These are phyloP conservation scores for Syncephalastrum monosporum DNA, from an alignment of 371 early-diverging fungal genomes.

Conservation along the genomic window DNA sequence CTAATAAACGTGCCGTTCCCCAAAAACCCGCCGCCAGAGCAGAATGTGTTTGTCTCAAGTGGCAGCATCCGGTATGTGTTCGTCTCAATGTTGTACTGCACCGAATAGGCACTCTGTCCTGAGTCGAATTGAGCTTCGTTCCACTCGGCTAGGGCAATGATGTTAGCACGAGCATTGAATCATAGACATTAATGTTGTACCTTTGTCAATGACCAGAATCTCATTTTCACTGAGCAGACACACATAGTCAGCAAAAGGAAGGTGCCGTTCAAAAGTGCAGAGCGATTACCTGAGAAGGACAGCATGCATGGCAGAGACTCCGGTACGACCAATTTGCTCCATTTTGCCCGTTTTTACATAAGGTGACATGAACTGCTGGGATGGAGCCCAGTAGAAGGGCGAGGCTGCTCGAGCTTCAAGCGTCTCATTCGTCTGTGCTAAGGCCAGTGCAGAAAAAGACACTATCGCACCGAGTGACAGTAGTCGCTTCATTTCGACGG, in stretches of 20 bases:
- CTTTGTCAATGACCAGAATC: slow-evolving; percentile 48
- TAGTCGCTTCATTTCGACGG: too few species aligned
- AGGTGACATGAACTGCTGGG: slow-evolving; percentile 37
- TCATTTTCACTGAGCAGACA: slow-evolving; percentile 35
- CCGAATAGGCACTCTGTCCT: slow-evolving; percentile 50
- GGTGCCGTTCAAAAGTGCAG: too few species aligned
- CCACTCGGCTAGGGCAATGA: slow-evolving; percentile 32
- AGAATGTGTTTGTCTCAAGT: slow-evolving; percentile 62
- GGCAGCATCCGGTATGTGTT: slow-evolving; percentile 43
- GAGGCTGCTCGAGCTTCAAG: not conserved
- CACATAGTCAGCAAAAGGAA: not conserved
- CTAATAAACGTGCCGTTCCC: slow-evolving; percentile 59
- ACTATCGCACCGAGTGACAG: too few species aligned
- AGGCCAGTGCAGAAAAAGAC: too few species aligned
- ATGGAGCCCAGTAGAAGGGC: slow-evolving; percentile 39
- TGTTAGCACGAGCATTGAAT: not conserved
- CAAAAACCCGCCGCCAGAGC: slow-evolving; percentile 61
- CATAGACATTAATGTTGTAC: slow-evolving; percentile 12
- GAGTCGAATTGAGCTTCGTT: slow-evolving; percentile 51
- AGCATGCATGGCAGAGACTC: slow-evolving; percentile 50
- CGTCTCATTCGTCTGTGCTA: too few species aligned
- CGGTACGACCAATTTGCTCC: slow-evolving; percentile 42
- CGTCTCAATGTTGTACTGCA: slow-evolving; percentile 50
- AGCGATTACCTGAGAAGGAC: slow-evolving; percentile 37
- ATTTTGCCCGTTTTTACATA: slow-evolving; percentile 40